phyloP scores from a whole-genome alignment of 805 yeast species.

The Candida berthetii region DNA sequence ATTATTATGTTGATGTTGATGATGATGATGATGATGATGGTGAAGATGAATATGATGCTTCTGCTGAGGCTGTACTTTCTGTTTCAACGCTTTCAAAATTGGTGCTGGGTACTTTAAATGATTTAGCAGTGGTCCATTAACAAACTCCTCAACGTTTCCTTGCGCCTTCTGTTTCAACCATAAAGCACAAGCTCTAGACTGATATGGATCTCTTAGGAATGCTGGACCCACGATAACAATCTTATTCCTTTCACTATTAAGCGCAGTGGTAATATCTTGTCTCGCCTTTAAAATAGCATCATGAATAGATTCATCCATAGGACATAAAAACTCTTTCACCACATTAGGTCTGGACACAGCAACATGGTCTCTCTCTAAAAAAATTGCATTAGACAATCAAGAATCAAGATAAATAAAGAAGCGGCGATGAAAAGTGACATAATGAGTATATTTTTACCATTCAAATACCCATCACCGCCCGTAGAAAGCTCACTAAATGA shows the following conservation, averaged over 20 bases:
- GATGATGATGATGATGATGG: no score
- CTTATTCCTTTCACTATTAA: background rate
- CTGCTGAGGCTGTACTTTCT: background rate
- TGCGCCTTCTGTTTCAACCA: constrained; percentile 24
- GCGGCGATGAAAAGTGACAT: background rate
- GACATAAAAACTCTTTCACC: constrained; percentile 3
- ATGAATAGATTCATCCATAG: background rate
- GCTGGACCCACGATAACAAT: constrained; percentile 27
- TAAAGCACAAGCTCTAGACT: constrained; percentile 33
- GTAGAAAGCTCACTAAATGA: background rate
- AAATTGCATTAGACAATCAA: no score
- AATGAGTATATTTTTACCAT: background rate
- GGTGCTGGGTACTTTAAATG: background rate
- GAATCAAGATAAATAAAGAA: no score
- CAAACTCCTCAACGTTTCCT: background rate
- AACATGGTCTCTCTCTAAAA: background rate
- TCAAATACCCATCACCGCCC: background rate
- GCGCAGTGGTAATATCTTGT: no score
- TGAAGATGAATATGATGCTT: no score
- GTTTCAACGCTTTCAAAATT: background rate
- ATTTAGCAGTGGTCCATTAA: constrained; percentile 8
- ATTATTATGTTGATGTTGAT: background rate
- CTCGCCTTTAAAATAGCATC: background rate
- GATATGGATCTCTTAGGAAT: constrained; percentile 22
- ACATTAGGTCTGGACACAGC: constrained; percentile 3